phyloP scores from a whole-genome alignment of 441 rosid genomes.

The Kokia cookei region DNA sequence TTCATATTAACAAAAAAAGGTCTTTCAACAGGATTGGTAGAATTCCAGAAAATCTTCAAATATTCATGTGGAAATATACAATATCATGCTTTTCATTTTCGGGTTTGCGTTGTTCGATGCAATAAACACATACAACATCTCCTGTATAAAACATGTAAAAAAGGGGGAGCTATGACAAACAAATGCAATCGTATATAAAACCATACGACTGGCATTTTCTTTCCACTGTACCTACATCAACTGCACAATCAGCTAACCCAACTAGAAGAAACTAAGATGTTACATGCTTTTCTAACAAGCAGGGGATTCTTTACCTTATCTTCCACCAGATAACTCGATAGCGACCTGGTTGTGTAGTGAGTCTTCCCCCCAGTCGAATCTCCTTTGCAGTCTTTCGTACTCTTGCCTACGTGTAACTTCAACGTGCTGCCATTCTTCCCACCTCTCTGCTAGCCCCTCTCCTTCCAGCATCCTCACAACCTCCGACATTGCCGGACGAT shows the following conservation, averaged over 20 bases:
- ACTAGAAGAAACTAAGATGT: neutral
- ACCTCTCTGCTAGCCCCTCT: constrained; percentile 89
- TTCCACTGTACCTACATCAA: neutral
- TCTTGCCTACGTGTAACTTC: constrained; percentile 85
- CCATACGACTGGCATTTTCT: neutral
- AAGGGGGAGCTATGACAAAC: neutral
- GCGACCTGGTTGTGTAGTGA: constrained; percentile 74
- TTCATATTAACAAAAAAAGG: neutral
- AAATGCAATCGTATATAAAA: neutral
- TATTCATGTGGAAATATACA: neutral
- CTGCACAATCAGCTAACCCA: constrained; percentile 2
- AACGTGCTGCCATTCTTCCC: constrained; percentile 94
- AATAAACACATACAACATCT: neutral
- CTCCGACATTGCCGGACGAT: constrained; percentile 85
- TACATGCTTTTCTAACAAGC: neutral
- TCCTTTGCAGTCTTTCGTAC: constrained; percentile 69
- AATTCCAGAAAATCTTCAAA: neutral
- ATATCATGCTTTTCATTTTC: too few relatives aligned
- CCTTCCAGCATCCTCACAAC: constrained; percentile 97
- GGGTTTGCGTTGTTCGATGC: too few relatives aligned
- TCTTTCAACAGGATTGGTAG: neutral
- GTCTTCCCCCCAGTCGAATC: constrained; percentile 84
- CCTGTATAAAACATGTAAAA: neutral
- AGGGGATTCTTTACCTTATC: constrained; percentile 31
- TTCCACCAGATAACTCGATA: constrained; percentile 84